Evolutionary conservation across 345 rosid species (phyloP).

Genomic region (Eucalyptus marginata): DNA sequence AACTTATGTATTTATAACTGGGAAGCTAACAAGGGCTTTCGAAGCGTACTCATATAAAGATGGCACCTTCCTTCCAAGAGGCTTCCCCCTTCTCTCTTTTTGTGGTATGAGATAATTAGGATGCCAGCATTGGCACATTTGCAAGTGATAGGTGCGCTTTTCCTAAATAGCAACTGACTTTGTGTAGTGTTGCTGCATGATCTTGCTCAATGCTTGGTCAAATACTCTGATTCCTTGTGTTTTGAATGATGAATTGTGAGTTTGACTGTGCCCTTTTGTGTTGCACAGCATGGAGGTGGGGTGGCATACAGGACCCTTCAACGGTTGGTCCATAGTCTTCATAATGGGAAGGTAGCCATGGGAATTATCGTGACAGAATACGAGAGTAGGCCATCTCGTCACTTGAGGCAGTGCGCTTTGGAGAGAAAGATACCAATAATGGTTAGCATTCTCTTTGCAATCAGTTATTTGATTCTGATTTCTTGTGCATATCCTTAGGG

Average conservation of each 20-base stretch:
- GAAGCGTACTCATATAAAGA: background rate
- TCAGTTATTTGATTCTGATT: background rate
- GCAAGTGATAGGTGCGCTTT: background rate
- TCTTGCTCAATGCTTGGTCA: background rate
- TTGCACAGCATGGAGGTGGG: constrained; percentile 54
- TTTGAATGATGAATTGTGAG: background rate
- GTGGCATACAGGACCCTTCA: constrained; percentile 39
- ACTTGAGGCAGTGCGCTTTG: constrained; percentile 42
- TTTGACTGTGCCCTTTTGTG: background rate
- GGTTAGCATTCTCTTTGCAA: constrained; percentile 12
- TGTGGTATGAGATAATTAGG: background rate
- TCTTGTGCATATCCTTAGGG: background rate
- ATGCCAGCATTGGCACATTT: background rate
- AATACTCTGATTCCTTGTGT: background rate
- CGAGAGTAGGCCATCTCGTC: constrained; percentile 32
- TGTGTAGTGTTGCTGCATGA: background rate
- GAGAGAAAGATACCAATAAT: constrained; percentile 46
- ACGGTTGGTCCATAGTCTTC: constrained; percentile 22
- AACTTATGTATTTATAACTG: background rate
- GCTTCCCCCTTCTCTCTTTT: background rate
- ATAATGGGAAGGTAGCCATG: constrained; percentile 17
- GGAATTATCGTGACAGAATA: constrained; percentile 40
- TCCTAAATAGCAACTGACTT: background rate
- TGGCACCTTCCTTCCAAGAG: background rate
- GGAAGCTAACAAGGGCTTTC: background rate